A percentile compares a stretch with the other conserved stretches of the same genome.
Evolutionary conservation across 345 rosid genomes (phyloP).

Genomic region (Arabidopsis thaliana): TAIR10.1 NC_003076.8:21749501-21750000

Average conservation of each 20-base stretch:
- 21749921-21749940: conserved; percentile 74
- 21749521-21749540: conserved; percentile 30
- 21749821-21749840: conserved; percentile 8
- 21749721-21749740: conserved; percentile 69
- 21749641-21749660: conserved; percentile 75
- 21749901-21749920: conserved; percentile 60
- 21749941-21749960: conserved; percentile 93
- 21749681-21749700: conserved; percentile 55
- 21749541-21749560: background rate
- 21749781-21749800: conserved; percentile 67
- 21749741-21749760: conserved; percentile 73
- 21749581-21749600: conserved; percentile 34
- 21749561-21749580: conserved; percentile 25
- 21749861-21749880: background rate
- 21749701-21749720: conserved; percentile 59
- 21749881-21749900: conserved; percentile 31
- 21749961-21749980: conserved; percentile 95
- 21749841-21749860: background rate
- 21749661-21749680: conserved; percentile 81
- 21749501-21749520: background rate
- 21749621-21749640: conserved; percentile 66
- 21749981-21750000: conserved; percentile 89
- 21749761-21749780: conserved; percentile 67
- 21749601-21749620: conserved; percentile 62
- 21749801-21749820: conserved; percentile 62